Evolutionary conservation across 2,329 filamentous ascomycete species (phyloP).

Genomic region (Stenocarpella maydis): DNA sequence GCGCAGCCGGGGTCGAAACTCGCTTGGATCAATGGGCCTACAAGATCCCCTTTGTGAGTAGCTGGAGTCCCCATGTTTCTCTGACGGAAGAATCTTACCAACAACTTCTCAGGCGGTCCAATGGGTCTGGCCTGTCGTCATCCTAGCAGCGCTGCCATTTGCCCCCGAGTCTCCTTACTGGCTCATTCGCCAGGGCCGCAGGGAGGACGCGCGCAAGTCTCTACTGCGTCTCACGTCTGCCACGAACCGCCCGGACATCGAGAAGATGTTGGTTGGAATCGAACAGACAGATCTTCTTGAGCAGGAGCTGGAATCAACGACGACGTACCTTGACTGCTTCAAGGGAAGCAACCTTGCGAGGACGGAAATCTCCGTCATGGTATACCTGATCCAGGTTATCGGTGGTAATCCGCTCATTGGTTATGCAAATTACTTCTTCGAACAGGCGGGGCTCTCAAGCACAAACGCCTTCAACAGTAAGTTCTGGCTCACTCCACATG

Average conservation of each 20-base stretch:
- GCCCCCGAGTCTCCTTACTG: constrained; percentile 56
- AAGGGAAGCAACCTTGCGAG: constrained; percentile 58
- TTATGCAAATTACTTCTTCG: constrained; percentile 56
- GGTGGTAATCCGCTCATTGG: constrained; percentile 59
- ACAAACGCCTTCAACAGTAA: constrained; percentile 51
- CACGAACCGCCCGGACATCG: constrained; percentile 49
- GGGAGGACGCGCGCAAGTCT: constrained; percentile 45
- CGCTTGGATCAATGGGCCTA: constrained; percentile 48
- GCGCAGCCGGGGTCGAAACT: constrained; percentile 43
- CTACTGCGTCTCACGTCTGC: constrained; percentile 43
- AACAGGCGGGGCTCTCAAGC: constrained; percentile 55
- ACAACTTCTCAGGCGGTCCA: constrained; percentile 40
- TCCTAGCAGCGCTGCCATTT: constrained; percentile 43
- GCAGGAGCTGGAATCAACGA: constrained; percentile 51
- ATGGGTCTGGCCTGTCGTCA: constrained; percentile 52
- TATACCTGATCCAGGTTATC: constrained; percentile 59
- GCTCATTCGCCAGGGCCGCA: constrained; percentile 48
- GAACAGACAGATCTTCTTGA: constrained; percentile 61
- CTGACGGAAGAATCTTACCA: fast-evolving
- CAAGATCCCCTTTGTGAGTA: constrained; percentile 45
- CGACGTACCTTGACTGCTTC: constrained; percentile 61
- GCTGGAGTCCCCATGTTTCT: background rate
- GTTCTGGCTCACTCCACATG: background rate
- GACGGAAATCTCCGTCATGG: constrained; percentile 60
- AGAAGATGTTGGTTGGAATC: constrained; percentile 61